phyloP scores from a whole-genome alignment of 129 eudicot species.

The Artemisia annua region DNA sequence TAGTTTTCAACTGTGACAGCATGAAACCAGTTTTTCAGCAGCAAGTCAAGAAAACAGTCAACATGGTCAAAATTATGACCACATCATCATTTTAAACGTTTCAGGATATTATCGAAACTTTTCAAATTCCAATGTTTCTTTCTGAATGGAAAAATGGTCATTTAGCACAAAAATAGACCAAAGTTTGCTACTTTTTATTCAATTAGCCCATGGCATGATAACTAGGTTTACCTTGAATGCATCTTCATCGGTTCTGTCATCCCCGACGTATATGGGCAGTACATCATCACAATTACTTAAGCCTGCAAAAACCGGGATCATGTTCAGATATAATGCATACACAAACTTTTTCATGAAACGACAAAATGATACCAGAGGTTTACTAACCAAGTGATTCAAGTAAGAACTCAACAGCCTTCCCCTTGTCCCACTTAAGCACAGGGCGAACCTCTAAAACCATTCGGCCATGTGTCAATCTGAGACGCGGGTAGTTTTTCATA shows the following conservation, averaged over 20 bases:
- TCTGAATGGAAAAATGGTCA: no score
- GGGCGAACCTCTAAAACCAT: slow-evolving; percentile 98
- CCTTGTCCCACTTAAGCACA: slow-evolving; percentile 91
- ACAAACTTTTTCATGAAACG: neutral
- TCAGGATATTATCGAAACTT: no score
- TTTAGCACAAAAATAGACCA: no score
- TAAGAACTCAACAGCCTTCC: slow-evolving; percentile 91
- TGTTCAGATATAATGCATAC: slow-evolving; percentile 2
- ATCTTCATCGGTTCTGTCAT: slow-evolving; percentile 96
- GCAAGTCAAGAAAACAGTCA: no score
- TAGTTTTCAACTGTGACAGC: no score
- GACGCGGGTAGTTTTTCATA: slow-evolving; percentile 64
- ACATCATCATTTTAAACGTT: no score
- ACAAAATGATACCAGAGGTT: neutral
- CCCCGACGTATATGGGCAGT: slow-evolving; percentile 90
- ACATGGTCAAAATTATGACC: no score
- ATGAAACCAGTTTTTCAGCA: no score
- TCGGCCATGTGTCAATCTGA: slow-evolving; percentile 89
- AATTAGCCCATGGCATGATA: neutral
- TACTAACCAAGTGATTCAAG: slow-evolving; percentile 87
- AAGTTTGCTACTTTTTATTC: no score
- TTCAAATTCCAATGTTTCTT: no score
- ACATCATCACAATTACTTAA: slow-evolving; percentile 72
- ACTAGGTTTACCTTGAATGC: slow-evolving; percentile 81
- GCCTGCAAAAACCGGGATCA: slow-evolving; percentile 44